A percentile compares a stretch with the other conserved stretches of the same genome.
These are phyloP conservation scores for Eucalyptus sp. DNA, from an alignment of 345 rosid species.

Conservation along the genomic window DNA sequence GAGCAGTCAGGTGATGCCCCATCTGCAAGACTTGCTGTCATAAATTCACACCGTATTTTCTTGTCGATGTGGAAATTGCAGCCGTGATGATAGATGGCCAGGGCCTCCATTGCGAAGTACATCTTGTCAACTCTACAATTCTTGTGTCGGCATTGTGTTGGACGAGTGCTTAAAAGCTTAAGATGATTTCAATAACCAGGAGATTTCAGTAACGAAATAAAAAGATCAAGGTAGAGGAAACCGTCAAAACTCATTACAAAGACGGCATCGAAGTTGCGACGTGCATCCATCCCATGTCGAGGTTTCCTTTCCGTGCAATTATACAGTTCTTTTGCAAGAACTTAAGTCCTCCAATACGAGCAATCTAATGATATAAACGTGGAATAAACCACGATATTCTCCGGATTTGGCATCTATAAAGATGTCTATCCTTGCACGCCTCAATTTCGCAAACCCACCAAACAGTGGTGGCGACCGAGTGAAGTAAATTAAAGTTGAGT, in stretches of 20 bases:
- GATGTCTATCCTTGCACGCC: conserved; percentile 15
- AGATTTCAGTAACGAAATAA: neutral
- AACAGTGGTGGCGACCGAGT: conserved; percentile 27
- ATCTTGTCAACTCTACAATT: neutral
- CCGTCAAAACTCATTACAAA: neutral
- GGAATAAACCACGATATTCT: neutral
- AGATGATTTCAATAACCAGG: neutral
- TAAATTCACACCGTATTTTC: neutral
- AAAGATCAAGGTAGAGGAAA: neutral
- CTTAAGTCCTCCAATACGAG: neutral
- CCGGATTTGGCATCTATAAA: neutral
- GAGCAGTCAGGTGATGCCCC: neutral
- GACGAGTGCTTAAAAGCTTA: neutral
- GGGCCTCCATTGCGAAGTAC: neutral
- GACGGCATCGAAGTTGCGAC: neutral
- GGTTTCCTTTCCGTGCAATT: neutral
- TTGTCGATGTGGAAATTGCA: neutral
- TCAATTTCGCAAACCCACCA: conserved; percentile 7
- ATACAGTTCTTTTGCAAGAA: neutral
- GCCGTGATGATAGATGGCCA: neutral
- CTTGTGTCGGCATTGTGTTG: neutral
- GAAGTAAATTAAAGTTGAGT: conserved; percentile 10
- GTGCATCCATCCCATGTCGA: neutral
- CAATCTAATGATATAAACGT: neutral
- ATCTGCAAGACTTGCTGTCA: neutral